Evolutionary conservation across 768 basidiomycete species (phyloP).

Genomic region (Botryobasidium botryosum): DNA sequence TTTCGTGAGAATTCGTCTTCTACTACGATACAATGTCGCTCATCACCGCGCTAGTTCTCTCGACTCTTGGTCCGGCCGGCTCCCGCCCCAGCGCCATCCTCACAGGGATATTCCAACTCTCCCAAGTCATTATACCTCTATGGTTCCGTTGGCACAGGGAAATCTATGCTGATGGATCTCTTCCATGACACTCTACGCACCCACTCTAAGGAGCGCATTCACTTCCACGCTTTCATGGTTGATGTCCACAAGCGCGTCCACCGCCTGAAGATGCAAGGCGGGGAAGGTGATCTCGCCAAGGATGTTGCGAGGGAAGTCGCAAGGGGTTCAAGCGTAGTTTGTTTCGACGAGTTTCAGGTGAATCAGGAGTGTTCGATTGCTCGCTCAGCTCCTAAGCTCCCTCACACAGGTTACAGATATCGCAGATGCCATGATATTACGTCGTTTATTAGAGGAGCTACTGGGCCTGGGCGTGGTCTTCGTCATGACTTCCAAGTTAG

Average conservation of each 20-base stretch:
- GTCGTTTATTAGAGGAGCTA: constrained; percentile 74
- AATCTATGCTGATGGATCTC: constrained; percentile 98
- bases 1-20: constrained; percentile 14
- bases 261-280: constrained; percentile 58
- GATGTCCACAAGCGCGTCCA: constrained; percentile 93
- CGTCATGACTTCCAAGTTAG: constrained; percentile 95
- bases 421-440: constrained; percentile 93
- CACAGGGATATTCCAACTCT: not conserved
- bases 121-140: constrained; percentile 79
- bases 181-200: constrained; percentile 73
- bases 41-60: constrained; percentile 7
- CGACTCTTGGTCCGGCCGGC: constrained; percentile 17
- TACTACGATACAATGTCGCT: not conserved
- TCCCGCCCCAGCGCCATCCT: constrained; percentile 5
- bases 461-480: constrained; percentile 80
- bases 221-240: constrained; percentile 99
- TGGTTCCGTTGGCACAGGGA: constrained; percentile 94
- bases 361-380: too few species aligned
- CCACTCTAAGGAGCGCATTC: constrained; percentile 67
- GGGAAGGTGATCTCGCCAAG: constrained; percentile 29
- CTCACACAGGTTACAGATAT: constrained; percentile 77
- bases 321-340: constrained; percentile 65
- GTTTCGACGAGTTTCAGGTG: constrained; percentile 98
- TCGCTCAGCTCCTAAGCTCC: too few species aligned
- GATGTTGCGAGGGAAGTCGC: constrained; percentile 84